Percentiles rank a stretch among this genome's conserved stretches.
Conservation (phyloP, 2,329 filamentous ascomycete species). For the Arthrobotrys sphaeroides region DNA sequence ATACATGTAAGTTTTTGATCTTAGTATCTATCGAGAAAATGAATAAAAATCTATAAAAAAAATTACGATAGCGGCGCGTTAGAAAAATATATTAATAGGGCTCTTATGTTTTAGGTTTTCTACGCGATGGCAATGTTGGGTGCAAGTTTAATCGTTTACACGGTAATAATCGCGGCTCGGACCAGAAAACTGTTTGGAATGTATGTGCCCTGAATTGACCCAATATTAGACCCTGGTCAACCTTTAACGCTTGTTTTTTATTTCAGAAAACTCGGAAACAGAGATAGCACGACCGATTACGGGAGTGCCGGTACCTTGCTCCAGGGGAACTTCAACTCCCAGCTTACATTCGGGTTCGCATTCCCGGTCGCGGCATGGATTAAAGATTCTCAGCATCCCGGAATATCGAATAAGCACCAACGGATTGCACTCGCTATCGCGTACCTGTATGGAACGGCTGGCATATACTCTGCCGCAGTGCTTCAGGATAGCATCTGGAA, state of each 20-base stretch:
- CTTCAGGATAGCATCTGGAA: neutral
- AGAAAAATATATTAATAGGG: neutral
- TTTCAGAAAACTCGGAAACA: neutral
- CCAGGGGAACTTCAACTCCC: neutral
- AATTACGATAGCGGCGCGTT: neutral
- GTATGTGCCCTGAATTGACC: neutral
- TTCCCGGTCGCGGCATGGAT: neutral
- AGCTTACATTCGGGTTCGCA: neutral
- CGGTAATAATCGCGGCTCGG: neutral
- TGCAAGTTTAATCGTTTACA: neutral
- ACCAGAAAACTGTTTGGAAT: neutral
- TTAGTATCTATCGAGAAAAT: neutral
- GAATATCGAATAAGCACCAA: neutral
- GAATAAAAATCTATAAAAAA: neutral
- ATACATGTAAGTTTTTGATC: neutral
- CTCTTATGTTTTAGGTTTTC: neutral
- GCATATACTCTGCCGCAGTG: neutral
- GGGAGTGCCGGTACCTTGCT: neutral
- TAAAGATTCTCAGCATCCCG: neutral
- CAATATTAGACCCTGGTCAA: neutral
- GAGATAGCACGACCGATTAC: neutral
- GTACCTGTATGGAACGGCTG: neutral
- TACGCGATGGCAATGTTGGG: neutral
- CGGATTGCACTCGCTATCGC: neutral
- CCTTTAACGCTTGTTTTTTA: neutral